Evolutionary conservation across 2,329 filamentous ascomycete genomes (phyloP).

Genomic region (Fusarium tuaranense): DNA sequence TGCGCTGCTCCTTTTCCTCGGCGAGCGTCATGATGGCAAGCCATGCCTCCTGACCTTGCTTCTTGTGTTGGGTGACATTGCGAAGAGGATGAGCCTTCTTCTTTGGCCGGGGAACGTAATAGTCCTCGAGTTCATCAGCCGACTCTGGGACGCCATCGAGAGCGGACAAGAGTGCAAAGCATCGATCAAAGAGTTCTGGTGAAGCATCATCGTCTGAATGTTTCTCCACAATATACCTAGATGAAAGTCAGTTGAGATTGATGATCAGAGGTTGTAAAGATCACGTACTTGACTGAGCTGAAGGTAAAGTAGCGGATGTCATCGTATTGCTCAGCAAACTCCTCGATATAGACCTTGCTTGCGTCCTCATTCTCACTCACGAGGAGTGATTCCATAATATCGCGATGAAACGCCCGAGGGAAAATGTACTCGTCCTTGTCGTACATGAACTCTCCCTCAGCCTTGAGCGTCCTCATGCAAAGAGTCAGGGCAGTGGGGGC

Average conservation of each 20-base stretch:
- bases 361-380: conserved; percentile 67
- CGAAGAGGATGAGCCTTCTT: conserved; percentile 76
- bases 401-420: conserved; percentile 73
- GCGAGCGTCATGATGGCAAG: conserved; percentile 77
- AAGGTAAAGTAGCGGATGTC: conserved; percentile 90
- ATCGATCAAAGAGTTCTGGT: conserved; percentile 62
- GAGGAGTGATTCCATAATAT: conserved; percentile 73
- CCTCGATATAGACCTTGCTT: conserved; percentile 79
- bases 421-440: conserved; percentile 76
- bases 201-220: conserved; percentile 29
- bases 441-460: conserved; percentile 74
- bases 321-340: conserved; percentile 83
- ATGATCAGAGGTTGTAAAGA: conserved; percentile 40
- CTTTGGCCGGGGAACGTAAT: conserved; percentile 73
- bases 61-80: conserved; percentile 78
- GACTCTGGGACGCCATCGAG: conserved; percentile 79
- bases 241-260: background rate
- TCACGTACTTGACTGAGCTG: conserved; percentile 74
- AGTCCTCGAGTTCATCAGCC: conserved; percentile 74
- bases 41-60: conserved; percentile 88
- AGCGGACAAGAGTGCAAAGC: conserved; percentile 71
- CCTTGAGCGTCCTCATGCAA: conserved; percentile 86
- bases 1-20: conserved; percentile 79
- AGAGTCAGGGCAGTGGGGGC: conserved; percentile 80
- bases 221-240: conserved; percentile 45